Conservation (phyloP, 495 filamentous ascomycete genomes). For the Sabuloglossum arenarium region DNA sequence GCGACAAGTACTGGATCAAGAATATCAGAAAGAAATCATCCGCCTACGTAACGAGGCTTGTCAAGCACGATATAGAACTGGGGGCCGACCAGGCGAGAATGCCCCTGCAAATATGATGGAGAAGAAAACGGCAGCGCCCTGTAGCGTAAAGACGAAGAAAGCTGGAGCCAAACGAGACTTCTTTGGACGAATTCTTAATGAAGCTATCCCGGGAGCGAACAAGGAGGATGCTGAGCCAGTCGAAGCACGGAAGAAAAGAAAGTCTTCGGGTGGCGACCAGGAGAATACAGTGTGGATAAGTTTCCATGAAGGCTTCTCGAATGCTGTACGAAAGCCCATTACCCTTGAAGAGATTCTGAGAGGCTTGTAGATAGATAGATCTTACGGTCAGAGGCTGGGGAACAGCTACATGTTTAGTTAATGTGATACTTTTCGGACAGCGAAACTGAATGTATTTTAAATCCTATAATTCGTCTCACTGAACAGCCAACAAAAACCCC, state of each 20-base stretch:
- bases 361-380: conserved; percentile 23
- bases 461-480: too few relatives aligned
- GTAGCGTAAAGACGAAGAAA: conserved; percentile 23
- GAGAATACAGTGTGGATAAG: conserved; percentile 69
- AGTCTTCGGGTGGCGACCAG: conserved; percentile 18
- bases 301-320: conserved; percentile 89
- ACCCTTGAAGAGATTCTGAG: conserved; percentile 66
- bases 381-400: background rate
- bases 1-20: conserved; percentile 78
- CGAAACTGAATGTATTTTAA: too few relatives aligned
- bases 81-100: conserved; percentile 8
- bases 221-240: conserved; percentile 19
- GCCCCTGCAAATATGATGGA: conserved; percentile 10
- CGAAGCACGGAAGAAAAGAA: conserved; percentile 9
- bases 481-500: too few relatives aligned
- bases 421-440: too few relatives aligned
- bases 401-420: background rate
- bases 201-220: conserved; percentile 14
- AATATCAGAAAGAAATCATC: conserved; percentile 48
- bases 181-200: conserved; percentile 48
- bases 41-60: conserved; percentile 35
- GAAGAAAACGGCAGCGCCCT: conserved; percentile 7
- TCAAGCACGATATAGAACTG: conserved; percentile 30
- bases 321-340: conserved; percentile 86
- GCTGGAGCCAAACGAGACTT: conserved; percentile 57